Percentiles rank a stretch among this genome's conserved stretches.
phyloP scores from a whole-genome alignment of 75 land plant species.

The Adiantum capillusveneris region DNA sequence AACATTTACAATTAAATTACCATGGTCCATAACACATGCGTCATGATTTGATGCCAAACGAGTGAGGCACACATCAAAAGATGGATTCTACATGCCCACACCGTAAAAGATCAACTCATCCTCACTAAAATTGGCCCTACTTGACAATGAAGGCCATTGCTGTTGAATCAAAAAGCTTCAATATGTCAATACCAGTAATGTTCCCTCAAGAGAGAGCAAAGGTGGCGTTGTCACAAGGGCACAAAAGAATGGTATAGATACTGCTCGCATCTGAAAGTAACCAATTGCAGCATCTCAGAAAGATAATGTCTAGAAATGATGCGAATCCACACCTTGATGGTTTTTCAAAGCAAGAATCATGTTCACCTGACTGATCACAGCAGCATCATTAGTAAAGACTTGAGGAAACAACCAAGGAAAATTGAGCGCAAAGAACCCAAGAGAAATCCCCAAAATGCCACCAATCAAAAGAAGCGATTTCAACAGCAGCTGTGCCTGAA shows the following conservation, averaged over 20 bases:
- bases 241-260: constrained; percentile 60
- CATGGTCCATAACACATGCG: no score
- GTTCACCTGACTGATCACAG: constrained; percentile 50
- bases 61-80: no score
- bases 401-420: constrained; percentile 51
- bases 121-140: no score
- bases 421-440: constrained; percentile 18
- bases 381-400: constrained; percentile 56
- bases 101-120: no score
- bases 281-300: not conserved
- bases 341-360: no score
- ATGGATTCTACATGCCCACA: no score
- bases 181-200: constrained; percentile 51
- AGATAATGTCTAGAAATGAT: no score
- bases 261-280: constrained; percentile 63
- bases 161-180: not conserved
- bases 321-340: no score
- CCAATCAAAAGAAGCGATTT: constrained; percentile 18
- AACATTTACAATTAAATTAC: no score
- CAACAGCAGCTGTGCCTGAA: constrained; percentile 25
- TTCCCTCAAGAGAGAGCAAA: constrained; percentile 79
- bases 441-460: constrained; percentile 13
- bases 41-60: no score
- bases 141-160: not conserved
- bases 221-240: constrained; percentile 56